Conservation (phyloP, 1,139 yeast genomes). For the Kodamaea fungicola region DNA sequence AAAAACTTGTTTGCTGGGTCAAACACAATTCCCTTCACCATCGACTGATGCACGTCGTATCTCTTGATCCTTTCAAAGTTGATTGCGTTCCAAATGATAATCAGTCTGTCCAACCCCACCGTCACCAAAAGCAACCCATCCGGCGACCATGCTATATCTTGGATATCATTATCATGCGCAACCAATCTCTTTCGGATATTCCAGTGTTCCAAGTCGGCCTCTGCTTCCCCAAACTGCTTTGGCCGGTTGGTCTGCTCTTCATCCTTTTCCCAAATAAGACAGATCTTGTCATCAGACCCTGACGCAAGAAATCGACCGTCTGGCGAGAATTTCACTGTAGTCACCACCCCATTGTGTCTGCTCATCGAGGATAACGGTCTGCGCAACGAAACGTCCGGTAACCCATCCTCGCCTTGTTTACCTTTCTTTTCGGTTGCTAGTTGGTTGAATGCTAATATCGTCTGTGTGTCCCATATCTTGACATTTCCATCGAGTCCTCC, state of each 20-base stretch:
- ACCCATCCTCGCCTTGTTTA: constrained; percentile 7
- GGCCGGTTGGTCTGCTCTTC: constrained; percentile 49
- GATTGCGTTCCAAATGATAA: constrained; percentile 89
- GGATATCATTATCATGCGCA: constrained; percentile 96
- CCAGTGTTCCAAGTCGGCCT: constrained; percentile 84
- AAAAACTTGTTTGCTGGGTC: constrained; percentile 98
- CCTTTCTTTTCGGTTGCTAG: constrained; percentile 6
- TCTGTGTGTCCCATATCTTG: constrained; percentile 79
- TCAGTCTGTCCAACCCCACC: constrained; percentile 89
- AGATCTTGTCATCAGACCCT: constrained; percentile 92
- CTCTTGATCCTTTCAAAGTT: constrained; percentile 88
- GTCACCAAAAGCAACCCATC: constrained; percentile 86
- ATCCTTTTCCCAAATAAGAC: constrained; percentile 90
- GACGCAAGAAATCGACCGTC: constrained; percentile 87
- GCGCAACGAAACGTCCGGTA: constrained; percentile 37
- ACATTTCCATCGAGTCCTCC: constrained; percentile 96
- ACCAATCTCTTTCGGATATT: constrained; percentile 85
- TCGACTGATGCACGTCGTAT: constrained; percentile 89
- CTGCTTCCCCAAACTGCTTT: constrained; percentile 47
- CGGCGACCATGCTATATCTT: constrained; percentile 97
- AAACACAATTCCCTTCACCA: constrained; percentile 93
- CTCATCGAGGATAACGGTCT: constrained; percentile 77
- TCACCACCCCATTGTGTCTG: constrained; percentile 90
- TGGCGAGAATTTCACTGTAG: constrained; percentile 88
- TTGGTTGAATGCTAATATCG: constrained; percentile 39